These are phyloP conservation scores for Talaromyces albobiverticillius DNA, from an alignment of 2,329 filamentous ascomycete species.

Conservation along the genomic window DNA sequence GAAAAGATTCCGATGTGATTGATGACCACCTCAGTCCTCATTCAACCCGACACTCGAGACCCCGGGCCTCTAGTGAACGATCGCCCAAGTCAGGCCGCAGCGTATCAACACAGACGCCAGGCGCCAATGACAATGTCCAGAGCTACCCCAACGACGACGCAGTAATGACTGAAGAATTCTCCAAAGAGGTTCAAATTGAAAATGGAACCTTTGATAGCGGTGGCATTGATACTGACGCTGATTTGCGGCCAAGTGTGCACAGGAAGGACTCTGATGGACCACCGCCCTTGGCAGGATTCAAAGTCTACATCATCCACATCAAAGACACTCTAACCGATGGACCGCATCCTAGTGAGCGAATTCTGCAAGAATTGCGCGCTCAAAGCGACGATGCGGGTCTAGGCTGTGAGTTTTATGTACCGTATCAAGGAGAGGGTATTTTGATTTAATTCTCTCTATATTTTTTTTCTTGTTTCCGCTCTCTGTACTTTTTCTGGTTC, in stretches of 20 bases:
- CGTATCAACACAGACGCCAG: slow-evolving; percentile 2
- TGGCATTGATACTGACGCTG: background rate
- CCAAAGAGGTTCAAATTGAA: background rate
- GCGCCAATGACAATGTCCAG: background rate
- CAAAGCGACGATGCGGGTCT: slow-evolving; percentile 64
- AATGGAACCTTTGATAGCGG: background rate
- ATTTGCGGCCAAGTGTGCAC: background rate
- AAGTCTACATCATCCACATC: slow-evolving; percentile 86
- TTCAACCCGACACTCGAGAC: slow-evolving; percentile 19
- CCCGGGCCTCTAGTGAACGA: background rate
- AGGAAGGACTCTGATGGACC: background rate
- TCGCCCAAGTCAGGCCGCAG: slow-evolving; percentile 1
- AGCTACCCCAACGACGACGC: background rate
- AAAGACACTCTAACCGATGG: slow-evolving; percentile 82
- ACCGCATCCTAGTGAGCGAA: slow-evolving; percentile 60
- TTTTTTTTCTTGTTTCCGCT: slow-evolving; percentile 4
- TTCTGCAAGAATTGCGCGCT: slow-evolving; percentile 66
- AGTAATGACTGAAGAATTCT: background rate
- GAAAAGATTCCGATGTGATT: slow-evolving; percentile 20
- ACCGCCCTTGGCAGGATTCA: slow-evolving; percentile 66
- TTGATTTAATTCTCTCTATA: slow-evolving; percentile 19
- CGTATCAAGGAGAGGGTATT: slow-evolving; percentile 61
- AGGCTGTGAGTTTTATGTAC: slow-evolving; percentile 77
- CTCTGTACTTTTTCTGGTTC: background rate
- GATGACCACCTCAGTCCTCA: slow-evolving; percentile 27